Percentiles rank a stretch among this genome's conserved stretches.
These are phyloP conservation scores for Pugionium cornutum DNA, from an alignment of 345 rosid genomes.

Conservation along the genomic window DNA sequence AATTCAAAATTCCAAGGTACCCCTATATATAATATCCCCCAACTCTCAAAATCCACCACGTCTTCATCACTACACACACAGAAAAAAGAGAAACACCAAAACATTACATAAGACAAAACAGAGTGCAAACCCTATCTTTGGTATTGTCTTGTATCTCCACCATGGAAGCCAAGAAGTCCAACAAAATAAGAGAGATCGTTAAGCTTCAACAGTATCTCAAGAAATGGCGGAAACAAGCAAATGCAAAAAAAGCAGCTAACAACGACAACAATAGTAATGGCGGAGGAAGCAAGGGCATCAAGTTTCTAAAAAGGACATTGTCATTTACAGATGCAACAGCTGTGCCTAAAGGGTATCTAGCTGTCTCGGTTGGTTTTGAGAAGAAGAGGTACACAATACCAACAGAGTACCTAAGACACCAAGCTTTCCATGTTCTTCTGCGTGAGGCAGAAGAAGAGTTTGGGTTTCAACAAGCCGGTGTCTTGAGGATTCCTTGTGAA, in stretches of 20 bases:
- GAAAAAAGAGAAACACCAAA: conserved; percentile 19
- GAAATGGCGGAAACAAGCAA: conserved; percentile 87
- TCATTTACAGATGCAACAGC: conserved; percentile 53
- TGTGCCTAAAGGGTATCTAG: conserved; percentile 66
- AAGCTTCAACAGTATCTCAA: conserved; percentile 80
- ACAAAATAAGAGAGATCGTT: conserved; percentile 87
- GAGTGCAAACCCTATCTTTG: conserved; percentile 6
- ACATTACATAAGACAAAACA: conserved; percentile 14
- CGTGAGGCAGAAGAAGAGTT: conserved; percentile 79
- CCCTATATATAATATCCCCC: conserved; percentile 17
- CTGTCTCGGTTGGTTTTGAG: conserved; percentile 64
- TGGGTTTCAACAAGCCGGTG: conserved; percentile 73
- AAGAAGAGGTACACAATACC: conserved; percentile 67
- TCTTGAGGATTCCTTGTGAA: conserved; percentile 64
- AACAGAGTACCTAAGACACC: conserved; percentile 58
- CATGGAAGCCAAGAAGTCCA: conserved; percentile 76
- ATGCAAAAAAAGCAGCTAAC: conserved; percentile 41
- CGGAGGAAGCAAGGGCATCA: conserved; percentile 49
- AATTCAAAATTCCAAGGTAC: conserved; percentile 6
- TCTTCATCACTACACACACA: conserved; percentile 13
- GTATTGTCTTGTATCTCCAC: conserved; percentile 8
- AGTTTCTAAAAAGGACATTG: conserved; percentile 75
- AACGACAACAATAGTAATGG: conserved; percentile 22
- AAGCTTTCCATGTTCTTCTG: conserved; percentile 53
- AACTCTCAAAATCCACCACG: conserved; percentile 10